Percentiles rank a stretch among this genome's conserved stretches.
phyloP scores from a whole-genome alignment of 768 basidiomycete genomes.

The Lactifluus echinatus region DNA sequence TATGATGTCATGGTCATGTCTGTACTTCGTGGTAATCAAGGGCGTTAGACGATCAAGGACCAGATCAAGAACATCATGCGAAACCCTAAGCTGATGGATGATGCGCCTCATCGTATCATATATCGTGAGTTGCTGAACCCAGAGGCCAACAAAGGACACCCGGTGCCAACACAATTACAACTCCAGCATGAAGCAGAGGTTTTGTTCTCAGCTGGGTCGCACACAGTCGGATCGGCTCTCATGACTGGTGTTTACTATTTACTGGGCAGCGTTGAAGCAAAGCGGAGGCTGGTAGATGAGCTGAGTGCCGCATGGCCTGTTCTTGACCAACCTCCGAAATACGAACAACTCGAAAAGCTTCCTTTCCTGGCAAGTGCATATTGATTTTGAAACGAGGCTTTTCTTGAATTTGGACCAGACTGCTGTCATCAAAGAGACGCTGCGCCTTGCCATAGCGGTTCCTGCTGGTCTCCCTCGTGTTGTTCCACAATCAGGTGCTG shows the following conservation, averaged over 20 bases:
- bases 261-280: background rate
- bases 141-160: slow-evolving; percentile 1
- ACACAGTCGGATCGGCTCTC: slow-evolving; percentile 11
- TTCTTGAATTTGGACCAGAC: background rate
- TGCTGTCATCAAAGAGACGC: slow-evolving; percentile 11
- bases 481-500: slow-evolving; percentile 6
- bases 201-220: slow-evolving; percentile 9
- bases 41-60: background rate
- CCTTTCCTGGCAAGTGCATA: slow-evolving; percentile 9
- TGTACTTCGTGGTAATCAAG: too few relatives aligned
- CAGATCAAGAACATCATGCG: background rate
- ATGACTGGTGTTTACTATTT: slow-evolving; percentile 6
- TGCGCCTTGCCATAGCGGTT: background rate
- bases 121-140: slow-evolving; percentile 8
- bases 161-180: background rate
- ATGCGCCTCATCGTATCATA: slow-evolving; percentile 11
- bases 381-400: background rate
- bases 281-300: slow-evolving; percentile 2
- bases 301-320: slow-evolving; percentile 3
- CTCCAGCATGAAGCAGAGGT: slow-evolving; percentile 4
- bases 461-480: slow-evolving; percentile 12
- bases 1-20: background rate
- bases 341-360: slow-evolving; percentile 11
- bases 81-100: background rate
- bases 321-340: slow-evolving; percentile 1